Evolutionary conservation across 2,329 filamentous ascomycete genomes (phyloP), one percentile per base, ranked within the genome.

Genomic region (Colletotrichum salicis): DNA sequence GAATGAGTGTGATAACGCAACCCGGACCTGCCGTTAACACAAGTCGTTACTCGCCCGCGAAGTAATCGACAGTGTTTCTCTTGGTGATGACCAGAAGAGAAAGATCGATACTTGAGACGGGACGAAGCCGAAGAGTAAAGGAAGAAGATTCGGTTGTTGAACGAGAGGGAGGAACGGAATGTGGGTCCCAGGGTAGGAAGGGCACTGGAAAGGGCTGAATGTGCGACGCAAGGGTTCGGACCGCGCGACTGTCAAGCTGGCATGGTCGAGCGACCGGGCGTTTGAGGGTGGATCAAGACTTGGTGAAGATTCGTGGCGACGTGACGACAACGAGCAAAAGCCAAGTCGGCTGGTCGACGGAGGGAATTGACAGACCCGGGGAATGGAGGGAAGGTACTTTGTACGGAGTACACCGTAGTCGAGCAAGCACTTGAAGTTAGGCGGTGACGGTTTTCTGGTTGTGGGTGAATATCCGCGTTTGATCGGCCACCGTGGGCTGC

Each of bases 1-100:
- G 48, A 60, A 60, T 57, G 62, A 68, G 45, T 31, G 65, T 66
- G 35, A 73, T 65, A 69, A 45, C 64, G 64, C 24, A 55, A 71
- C 59, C 58, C 81, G 81, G 83, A 74, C 82, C 83, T 73, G 83
- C 83, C 83, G 82, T 80, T 72, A 78, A 79, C 82, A 83, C 83
- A 80, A 75, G 81, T 86, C 82, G 84, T 82, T 80, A 80, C 81
- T 86, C 85, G 84, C 85, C 86, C 77, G 85, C 84, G 84, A 86
- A 85, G 82, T 77, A 76, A 77, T 80, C 82, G 84, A 85, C 82
- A 79, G 78, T 80, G 81, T 78, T 76, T 74, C 74, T 68, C 71
- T 56, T 76, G 70, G 37, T 74, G 74, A 76, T 69, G 60, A 66
- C 68, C 54, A 69, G 62, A 75, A 72, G 64, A 51, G 70, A 66